A percentile compares a stretch with the other conserved stretches of the same genome.
Evolutionary conservation across 2,329 filamentous ascomycete genomes (phyloP).

Genomic region (Incumbomyces lentus): DNA sequence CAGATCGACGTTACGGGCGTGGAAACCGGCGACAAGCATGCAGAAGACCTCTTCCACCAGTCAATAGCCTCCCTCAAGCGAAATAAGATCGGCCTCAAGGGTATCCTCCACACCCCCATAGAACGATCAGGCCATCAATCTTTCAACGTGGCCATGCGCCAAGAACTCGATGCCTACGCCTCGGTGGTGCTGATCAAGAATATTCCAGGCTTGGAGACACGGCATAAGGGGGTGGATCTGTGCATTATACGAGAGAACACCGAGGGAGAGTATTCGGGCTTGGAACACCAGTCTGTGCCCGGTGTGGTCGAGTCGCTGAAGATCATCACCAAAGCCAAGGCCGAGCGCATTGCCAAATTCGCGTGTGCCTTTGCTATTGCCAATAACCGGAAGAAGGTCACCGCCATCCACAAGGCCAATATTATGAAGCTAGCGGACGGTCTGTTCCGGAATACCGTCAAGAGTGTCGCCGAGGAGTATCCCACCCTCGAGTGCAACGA

Average conservation of each 20-base stretch:
- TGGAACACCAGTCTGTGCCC: constrained; percentile 94
- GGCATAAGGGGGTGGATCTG: constrained; percentile 93
- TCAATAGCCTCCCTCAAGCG: constrained; percentile 89
- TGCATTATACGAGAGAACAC: constrained; percentile 99
- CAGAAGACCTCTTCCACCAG: constrained; percentile 91
- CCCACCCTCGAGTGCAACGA: constrained; percentile 92
- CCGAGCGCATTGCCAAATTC: constrained; percentile 97
- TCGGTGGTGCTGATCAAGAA: constrained; percentile 98
- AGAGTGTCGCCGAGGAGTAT: constrained; percentile 86
- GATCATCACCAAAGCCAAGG: constrained; percentile 99
- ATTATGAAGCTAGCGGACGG: constrained; percentile 99
- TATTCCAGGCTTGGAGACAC: constrained; percentile 95
- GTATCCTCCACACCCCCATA: constrained; percentile 95
- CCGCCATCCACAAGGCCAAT: constrained; percentile 99
- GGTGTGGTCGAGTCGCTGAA: constrained; percentile 98
- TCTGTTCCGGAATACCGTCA: constrained; percentile 96
- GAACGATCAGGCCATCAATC: constrained; percentile 95
- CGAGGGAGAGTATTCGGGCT: constrained; percentile 97
- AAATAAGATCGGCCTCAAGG: constrained; percentile 98
- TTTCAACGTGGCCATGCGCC: constrained; percentile 98
- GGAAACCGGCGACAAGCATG: constrained; percentile 72
- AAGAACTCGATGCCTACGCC: constrained; percentile 99
- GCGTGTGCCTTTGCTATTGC: constrained; percentile 95
- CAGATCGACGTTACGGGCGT: constrained; percentile 93
- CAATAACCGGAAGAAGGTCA: constrained; percentile 99